Percentiles rank a stretch among this genome's conserved stretches.
phyloP scores from a whole-genome alignment of 805 yeast species.

The Barnettozyma californica region DNA sequence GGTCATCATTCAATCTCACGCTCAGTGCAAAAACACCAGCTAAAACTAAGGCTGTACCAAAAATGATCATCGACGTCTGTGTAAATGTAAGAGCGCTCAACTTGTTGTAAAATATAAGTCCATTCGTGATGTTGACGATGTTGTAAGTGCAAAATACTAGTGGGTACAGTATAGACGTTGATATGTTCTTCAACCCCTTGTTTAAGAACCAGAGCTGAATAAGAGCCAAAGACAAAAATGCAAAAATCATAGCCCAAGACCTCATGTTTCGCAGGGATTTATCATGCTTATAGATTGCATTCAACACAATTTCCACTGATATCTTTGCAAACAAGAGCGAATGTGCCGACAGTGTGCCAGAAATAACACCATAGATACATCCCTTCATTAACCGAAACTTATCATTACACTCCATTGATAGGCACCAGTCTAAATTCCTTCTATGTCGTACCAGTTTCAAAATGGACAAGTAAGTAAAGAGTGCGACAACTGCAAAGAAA shows the following conservation, averaged over 20 bases:
- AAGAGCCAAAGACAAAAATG: constrained; percentile 59
- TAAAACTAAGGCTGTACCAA: constrained; percentile 60
- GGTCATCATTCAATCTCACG: constrained; percentile 63
- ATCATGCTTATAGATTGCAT: constrained; percentile 32
- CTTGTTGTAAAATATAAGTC: constrained; percentile 31
- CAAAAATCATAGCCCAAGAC: constrained; percentile 45
- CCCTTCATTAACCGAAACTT: constrained; percentile 43
- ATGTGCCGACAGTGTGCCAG: constrained; percentile 81
- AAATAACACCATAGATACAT: constrained; percentile 54
- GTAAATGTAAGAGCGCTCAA: not conserved
- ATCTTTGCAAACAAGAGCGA: constrained; percentile 83
- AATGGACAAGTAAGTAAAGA: constrained; percentile 28
- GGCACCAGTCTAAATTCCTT: not conserved
- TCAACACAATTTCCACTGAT: constrained; percentile 61
- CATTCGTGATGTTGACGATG: constrained; percentile 41
- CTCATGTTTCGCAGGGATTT: constrained; percentile 35
- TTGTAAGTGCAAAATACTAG: constrained; percentile 81
- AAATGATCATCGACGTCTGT: constrained; percentile 25
- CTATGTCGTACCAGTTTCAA: constrained; percentile 8
- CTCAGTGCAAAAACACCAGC: constrained; percentile 74
- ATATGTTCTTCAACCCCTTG: constrained; percentile 60
- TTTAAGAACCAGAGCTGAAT: constrained; percentile 70
- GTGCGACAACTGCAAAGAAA: constrained; percentile 23
- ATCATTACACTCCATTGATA: not conserved
- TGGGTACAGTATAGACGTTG: constrained; percentile 79